phyloP scores from a whole-genome alignment of 208 protist species.

The Leishmania guyanensis region DNA sequence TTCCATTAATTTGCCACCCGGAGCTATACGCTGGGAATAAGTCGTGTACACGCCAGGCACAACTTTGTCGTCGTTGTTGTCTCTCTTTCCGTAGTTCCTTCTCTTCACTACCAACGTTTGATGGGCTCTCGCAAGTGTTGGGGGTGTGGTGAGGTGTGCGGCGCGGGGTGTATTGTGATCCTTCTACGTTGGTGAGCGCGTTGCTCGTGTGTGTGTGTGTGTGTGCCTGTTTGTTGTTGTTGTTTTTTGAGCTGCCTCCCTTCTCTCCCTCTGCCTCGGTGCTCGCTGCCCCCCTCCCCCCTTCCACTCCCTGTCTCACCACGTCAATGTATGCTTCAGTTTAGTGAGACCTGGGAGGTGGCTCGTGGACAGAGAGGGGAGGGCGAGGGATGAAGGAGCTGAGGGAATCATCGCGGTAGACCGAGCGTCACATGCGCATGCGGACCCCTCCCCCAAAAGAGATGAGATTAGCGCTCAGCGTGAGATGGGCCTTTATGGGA shows the following conservation, averaged over 20 bases:
- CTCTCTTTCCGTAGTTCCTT: neutral
- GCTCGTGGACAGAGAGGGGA: neutral
- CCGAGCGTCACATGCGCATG: neutral
- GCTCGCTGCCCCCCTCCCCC: neutral
- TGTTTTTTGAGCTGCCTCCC: neutral
- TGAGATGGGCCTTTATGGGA: no score
- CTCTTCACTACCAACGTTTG: neutral
- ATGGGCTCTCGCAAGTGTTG: constrained; percentile 3
- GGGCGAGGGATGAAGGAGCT: neutral
- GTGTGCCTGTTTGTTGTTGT: neutral
- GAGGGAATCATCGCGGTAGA: neutral
- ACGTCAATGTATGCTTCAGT: neutral
- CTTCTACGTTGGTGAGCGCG: neutral
- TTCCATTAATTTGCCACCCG: neutral
- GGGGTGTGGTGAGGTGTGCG: neutral
- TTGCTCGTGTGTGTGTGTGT: neutral
- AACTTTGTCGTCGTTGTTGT: neutral
- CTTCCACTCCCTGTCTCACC: neutral
- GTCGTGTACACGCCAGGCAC: neutral
- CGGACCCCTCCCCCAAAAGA: neutral
- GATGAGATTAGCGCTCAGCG: neutral
- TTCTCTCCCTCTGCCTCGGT: neutral
- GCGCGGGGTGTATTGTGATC: neutral
- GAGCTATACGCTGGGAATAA: neutral
- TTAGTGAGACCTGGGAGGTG: neutral